A percentile compares a stretch with the other conserved stretches of the same genome.
Conservation (phyloP, 345 rosid genomes). For the Eucalyptus leucophloia region DNA sequence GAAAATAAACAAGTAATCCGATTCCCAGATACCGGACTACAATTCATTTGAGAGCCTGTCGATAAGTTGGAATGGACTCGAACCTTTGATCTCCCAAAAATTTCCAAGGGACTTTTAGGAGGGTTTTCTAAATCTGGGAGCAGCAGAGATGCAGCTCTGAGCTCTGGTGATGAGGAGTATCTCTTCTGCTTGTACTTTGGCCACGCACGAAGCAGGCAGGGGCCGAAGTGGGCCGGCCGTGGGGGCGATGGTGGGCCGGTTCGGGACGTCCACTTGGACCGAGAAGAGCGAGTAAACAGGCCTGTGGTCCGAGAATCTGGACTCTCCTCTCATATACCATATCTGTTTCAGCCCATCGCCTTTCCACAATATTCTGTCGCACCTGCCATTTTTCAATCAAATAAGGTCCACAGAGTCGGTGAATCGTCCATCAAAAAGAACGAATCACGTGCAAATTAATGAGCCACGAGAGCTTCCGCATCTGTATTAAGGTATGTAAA, state of each 20-base stretch:
- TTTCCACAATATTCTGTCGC: conserved; percentile 87
- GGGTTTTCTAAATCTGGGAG: neutral
- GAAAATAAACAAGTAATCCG: neutral
- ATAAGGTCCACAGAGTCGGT: neutral
- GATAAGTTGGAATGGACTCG: neutral
- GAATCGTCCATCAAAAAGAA: neutral
- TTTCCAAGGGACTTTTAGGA: neutral
- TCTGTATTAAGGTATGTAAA: neutral
- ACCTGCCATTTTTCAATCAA: conserved; percentile 34
- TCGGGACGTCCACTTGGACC: conserved; percentile 24
- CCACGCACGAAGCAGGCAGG: conserved; percentile 20
- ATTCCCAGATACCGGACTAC: neutral
- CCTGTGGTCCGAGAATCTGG: conserved; percentile 89
- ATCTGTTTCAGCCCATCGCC: conserved; percentile 78
- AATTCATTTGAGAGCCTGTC: neutral
- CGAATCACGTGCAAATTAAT: neutral
- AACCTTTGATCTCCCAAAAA: neutral
- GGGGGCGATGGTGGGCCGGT: neutral
- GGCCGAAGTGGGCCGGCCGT: neutral
- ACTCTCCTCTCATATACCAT: conserved; percentile 73
- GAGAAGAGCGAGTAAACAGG: conserved; percentile 84
- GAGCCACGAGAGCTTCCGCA: neutral
- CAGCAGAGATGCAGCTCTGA: conserved; percentile 22
- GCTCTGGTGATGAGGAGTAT: conserved; percentile 36
- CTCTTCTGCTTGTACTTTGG: conserved; percentile 83